Conservation (phyloP, 2,329 filamentous ascomycete genomes). For the Emmonsiellopsis sp. region DNA sequence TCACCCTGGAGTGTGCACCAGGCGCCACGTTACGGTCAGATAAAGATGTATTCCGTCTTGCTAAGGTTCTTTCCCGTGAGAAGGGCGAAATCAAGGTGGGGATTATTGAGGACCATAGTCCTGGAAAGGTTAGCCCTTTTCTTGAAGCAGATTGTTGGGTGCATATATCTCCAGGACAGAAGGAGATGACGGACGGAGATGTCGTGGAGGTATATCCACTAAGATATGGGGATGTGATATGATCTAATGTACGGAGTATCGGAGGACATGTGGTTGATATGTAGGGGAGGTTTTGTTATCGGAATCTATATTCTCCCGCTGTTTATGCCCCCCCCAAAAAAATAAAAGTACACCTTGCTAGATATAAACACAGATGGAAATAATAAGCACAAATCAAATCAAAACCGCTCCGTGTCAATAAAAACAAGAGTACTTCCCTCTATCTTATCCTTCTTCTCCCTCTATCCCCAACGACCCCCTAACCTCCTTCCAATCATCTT, state of each 20-base stretch:
- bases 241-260: not conserved
- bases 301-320: not conserved
- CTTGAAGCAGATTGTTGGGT: constrained; percentile 19
- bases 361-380: not conserved
- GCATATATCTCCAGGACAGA: constrained; percentile 13
- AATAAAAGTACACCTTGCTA: not conserved
- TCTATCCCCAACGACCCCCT: constrained; percentile 15
- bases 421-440: constrained; percentile 4
- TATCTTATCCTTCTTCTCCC: not conserved
- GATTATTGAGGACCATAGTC: constrained; percentile 15
- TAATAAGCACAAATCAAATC: not conserved
- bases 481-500: constrained; percentile 37
- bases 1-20: too few relatives aligned
- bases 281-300: not conserved
- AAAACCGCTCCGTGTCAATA: not conserved
- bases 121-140: constrained; percentile 17
- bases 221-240: not conserved
- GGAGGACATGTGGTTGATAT: not conserved
- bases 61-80: not conserved
- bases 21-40: not conserved
- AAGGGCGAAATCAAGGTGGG: constrained; percentile 3
- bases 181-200: constrained; percentile 10
- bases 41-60: not conserved
- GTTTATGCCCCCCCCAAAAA: not conserved
- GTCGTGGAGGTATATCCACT: constrained; percentile 3